Conservation (phyloP, 257 asterid genomes). For the Eucommia ulmoides region DNA sequence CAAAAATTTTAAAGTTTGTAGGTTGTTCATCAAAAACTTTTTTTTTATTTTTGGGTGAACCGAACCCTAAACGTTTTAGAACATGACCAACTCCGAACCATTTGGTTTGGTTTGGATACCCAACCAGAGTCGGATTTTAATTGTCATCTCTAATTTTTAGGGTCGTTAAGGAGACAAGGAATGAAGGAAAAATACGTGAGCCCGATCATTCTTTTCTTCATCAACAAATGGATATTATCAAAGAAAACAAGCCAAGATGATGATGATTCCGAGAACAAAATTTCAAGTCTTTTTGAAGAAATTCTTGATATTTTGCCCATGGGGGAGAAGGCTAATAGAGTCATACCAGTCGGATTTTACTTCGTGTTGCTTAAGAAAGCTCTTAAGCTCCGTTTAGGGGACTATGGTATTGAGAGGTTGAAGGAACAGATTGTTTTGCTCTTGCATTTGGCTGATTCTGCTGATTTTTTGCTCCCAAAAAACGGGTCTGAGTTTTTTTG, state of each 20-base stretch:
- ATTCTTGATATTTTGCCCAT: conserved; percentile 40
- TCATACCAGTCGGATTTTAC: conserved; percentile 55
- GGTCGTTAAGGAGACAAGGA: conserved; percentile 64
- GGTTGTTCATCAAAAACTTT: no score
- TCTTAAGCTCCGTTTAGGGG: conserved; percentile 20
- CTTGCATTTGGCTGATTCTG: conserved; percentile 39
- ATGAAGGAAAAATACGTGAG: conserved; percentile 65
- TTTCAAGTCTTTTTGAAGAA: conserved; percentile 25
- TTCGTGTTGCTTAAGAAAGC: conserved; percentile 38
- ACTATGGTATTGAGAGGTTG: conserved; percentile 38
- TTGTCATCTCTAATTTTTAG: no score
- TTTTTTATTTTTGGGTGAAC: no score
- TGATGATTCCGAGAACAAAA: conserved; percentile 8
- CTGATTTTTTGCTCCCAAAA: conserved; percentile 31
- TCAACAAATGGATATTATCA: conserved; percentile 30
- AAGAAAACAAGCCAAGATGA: conserved; percentile 4
- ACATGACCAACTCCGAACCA: no score
- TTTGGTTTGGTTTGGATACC: no score
- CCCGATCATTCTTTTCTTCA: conserved; percentile 50
- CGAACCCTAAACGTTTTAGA: no score
- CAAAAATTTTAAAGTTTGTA: no score
- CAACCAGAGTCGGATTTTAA: no score
- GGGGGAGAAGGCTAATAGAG: conserved; percentile 30
- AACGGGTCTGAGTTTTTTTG: conserved; percentile 12
- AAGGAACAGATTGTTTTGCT: conserved; percentile 31